These are phyloP conservation scores for Sanghuangporus baumii DNA, from an alignment of 1,284 basidiomycete genomes.

Conservation along the genomic window DNA sequence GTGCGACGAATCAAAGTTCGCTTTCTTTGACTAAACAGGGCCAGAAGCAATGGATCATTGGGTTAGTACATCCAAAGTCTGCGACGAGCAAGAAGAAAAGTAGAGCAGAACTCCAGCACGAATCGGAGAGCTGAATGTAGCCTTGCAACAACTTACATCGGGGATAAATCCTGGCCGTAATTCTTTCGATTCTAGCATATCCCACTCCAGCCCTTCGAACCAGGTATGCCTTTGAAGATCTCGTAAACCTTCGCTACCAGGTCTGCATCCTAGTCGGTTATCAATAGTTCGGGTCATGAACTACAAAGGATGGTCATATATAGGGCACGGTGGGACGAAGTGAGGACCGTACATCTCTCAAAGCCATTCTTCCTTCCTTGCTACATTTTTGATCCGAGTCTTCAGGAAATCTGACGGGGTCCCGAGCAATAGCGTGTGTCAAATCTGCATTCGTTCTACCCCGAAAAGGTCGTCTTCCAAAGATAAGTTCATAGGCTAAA, in stretches of 20 bases:
- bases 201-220: conserved; percentile 88
- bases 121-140: background rate
- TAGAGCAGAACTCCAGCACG: background rate
- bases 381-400: conserved; percentile 70
- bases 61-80: conserved; percentile 6
- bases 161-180: conserved; percentile 86
- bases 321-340: background rate
- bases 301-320: conserved; percentile 63
- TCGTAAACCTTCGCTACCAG: conserved; percentile 70
- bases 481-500: conserved; percentile 87
- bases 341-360: conserved; percentile 54
- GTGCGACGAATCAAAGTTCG: conserved; percentile 99
- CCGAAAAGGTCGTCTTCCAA: conserved; percentile 87
- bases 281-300: conserved; percentile 56
- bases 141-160: conserved; percentile 54
- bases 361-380: conserved; percentile 55
- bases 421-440: conserved; percentile 82
- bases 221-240: conserved; percentile 81
- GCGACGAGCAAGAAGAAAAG: background rate
- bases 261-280: conserved; percentile 79
- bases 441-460: conserved; percentile 88
- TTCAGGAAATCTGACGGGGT: conserved; percentile 71
- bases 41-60: background rate
- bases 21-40: conserved; percentile 77
- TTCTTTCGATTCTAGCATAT: conserved; percentile 75